These are phyloP conservation scores for Penicillium thymicola DNA, from an alignment of 2,329 filamentous ascomycete genomes.

Conservation along the genomic window DNA sequence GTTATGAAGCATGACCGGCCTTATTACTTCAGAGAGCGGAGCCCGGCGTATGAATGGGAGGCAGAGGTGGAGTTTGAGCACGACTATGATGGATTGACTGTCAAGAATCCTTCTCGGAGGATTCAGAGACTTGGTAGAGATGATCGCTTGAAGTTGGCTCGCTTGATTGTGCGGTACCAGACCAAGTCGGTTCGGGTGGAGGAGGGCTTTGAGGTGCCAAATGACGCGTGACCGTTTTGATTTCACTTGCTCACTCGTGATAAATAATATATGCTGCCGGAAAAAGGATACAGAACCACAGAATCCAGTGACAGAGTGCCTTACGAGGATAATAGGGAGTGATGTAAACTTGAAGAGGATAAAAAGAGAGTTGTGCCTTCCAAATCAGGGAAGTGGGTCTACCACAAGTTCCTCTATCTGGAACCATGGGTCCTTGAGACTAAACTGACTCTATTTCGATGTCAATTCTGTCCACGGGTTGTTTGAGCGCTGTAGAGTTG, in stretches of 20 bases:
- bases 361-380: background rate
- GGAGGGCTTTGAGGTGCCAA: slow-evolving; percentile 1
- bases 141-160: slow-evolving; percentile 7
- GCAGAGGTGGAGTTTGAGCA: slow-evolving; percentile 5
- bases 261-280: no score
- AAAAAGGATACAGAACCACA: background rate
- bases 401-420: background rate
- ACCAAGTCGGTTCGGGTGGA: slow-evolving; percentile 5
- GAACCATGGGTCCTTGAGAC: background rate
- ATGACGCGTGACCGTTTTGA: background rate
- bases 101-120: background rate
- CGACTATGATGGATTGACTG: background rate
- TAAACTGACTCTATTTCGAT: background rate
- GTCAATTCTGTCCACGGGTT: no score
- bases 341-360: background rate
- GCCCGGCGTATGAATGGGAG: slow-evolving; percentile 1
- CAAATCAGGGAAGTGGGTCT: background rate
- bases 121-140: background rate
- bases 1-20: slow-evolving; percentile 4
- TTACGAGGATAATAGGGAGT: background rate
- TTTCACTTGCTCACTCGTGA: background rate
- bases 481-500: background rate
- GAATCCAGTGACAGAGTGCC: no score
- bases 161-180: slow-evolving; percentile 4
- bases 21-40: slow-evolving; percentile 6